Evolutionary conservation across 345 rosid species (phyloP).

Genomic region (Psidium guajava): DNA sequence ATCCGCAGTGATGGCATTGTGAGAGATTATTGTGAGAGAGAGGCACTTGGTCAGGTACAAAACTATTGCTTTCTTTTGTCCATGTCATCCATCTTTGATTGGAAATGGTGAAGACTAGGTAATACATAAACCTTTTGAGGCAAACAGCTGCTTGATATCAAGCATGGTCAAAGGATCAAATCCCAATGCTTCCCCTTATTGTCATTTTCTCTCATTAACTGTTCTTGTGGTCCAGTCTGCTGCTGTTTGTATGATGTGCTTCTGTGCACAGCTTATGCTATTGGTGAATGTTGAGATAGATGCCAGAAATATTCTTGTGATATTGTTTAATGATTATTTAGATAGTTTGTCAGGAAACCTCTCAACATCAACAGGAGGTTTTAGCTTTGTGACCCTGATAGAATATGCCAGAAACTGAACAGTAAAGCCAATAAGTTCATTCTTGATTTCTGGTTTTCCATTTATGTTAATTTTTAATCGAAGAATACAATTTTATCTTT

Average conservation of each 20-base stretch:
- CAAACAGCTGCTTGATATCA: neutral
- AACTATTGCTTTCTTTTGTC: neutral
- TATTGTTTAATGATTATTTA: neutral
- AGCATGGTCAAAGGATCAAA: neutral
- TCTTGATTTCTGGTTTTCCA: neutral
- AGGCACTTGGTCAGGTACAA: slow-evolving; percentile 87
- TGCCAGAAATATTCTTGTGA: neutral
- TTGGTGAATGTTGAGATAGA: neutral
- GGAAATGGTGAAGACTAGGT: neutral
- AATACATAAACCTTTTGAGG: neutral
- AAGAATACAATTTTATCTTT: neutral
- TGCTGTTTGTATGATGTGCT: neutral
- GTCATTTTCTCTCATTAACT: neutral
- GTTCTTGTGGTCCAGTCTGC: neutral
- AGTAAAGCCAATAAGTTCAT: neutral
- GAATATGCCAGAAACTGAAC: neutral
- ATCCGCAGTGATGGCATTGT: slow-evolving; percentile 68
- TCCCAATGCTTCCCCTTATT: neutral
- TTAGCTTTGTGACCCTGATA: neutral
- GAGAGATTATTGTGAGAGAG: slow-evolving; percentile 74
- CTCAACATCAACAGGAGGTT: neutral
- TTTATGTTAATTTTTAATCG: neutral
- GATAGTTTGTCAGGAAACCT: neutral
- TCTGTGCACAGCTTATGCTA: neutral
- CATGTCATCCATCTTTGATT: neutral